Percentiles rank a stretch among this genome's conserved stretches.
phyloP scores from a whole-genome alignment of 768 basidiomycete genomes.

The Boletus vermiculosoides region DNA sequence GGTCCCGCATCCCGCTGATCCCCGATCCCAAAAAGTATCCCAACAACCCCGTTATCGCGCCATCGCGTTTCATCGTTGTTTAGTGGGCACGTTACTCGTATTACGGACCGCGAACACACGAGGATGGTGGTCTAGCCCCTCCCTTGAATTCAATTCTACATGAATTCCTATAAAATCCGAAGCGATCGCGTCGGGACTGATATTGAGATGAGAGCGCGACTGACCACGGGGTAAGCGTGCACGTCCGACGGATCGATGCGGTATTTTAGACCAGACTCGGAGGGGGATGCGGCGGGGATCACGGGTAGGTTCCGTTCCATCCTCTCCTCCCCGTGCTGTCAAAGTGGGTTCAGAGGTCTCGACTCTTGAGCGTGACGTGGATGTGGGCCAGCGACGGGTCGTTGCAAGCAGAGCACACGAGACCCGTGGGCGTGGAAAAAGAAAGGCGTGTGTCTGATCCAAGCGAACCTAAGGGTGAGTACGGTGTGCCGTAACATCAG shows the following conservation, averaged over 20 bases:
- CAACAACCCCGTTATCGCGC: neutral
- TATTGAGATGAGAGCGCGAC: neutral
- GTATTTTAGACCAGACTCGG: neutral
- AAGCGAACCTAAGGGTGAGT: neutral
- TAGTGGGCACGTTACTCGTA: neutral
- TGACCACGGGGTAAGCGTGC: neutral
- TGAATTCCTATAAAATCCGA: too few relatives aligned
- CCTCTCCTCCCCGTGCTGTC: neutral
- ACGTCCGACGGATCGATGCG: neutral
- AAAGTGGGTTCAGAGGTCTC: neutral
- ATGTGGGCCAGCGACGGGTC: neutral
- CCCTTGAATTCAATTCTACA: neutral
- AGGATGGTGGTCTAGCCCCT: too few relatives aligned
- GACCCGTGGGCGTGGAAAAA: neutral
- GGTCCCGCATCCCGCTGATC: neutral
- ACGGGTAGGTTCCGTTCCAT: neutral
- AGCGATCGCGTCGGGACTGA: neutral
- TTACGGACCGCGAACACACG: neutral
- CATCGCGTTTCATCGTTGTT: neutral
- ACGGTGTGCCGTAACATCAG: neutral
- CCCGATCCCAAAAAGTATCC: too few relatives aligned
- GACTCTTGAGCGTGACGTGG: neutral
- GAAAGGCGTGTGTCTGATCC: neutral
- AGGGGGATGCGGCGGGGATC: neutral
- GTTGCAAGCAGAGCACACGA: neutral